Base-by-base conservation (phyloP, 2,329 filamentous ascomycete genomes). In the Camptophora hylomeconis region DNA sequence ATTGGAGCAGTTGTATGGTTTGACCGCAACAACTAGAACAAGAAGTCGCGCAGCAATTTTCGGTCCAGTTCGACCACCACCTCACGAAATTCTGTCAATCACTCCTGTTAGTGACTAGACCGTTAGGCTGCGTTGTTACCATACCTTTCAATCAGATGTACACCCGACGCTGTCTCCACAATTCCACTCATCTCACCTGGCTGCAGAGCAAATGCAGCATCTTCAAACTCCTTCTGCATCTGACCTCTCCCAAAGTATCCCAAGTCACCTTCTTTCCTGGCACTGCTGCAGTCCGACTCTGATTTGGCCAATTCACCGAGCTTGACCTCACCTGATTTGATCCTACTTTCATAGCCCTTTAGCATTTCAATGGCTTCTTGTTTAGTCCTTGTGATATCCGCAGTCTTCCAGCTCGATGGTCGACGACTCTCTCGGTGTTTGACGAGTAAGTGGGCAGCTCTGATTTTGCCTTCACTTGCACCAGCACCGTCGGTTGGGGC, bases 161-260 rank as follows among this genome's bases (percentile, higher is more conserved):
- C 64, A 1, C 89, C 89, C 29, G 86, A 94, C 27, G 84, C 86
- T 20, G 89, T 94, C 57, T 93, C 80, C 8, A 95, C 79, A 20
- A 94, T 67, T 25, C 69, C 66, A 57, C 86, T 94, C 49, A 95
- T 74, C 57, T 94, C 72, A 18, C 84, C 86, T 2, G 78, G 76
- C 55, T 86, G 70, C 31, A 98, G 65, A n/a, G 70, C 76, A 59
- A 98, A 98, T 1, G 89, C 80, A 4, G 86, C 86, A 32, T 94
- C 83, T 60, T 98, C 89, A 50, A 98, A 98, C 58, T 94, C 87
- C 63, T 86, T 87, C 55, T 98, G 89, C 89, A 98, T 98, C 49
- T 95, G 87, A 16, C 84, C 83, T 47, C 70, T 75, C 32, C 83
- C 86, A 55, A 98, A 98, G 57, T 86, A 93, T 12, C 89, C 89